Evolutionary conservation across 768 basidiomycete species (phyloP), one percentile per base, ranked within the genome.

Genomic region (Crassisporium funariophilum): DNA sequence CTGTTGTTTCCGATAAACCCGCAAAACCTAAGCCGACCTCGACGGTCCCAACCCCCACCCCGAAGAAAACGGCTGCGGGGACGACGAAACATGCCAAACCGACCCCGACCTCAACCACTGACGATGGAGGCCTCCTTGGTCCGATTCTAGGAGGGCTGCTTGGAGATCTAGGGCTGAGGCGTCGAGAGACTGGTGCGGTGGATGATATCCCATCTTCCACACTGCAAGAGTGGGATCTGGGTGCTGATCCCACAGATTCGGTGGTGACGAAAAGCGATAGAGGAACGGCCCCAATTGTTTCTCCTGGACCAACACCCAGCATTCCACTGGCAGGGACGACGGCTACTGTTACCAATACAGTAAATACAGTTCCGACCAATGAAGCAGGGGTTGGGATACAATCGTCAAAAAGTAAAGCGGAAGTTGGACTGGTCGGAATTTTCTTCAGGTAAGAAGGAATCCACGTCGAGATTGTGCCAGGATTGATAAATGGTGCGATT

Each of bases 401-500:
- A n/a, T n/a, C 52, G 21, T 48, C 52, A 36, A n/a, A 53, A 38
- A 52, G 49, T 36, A 41, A 55, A 39, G 27, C 47, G 12, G 50
- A 68, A 15, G 66, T 76, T 2, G 74, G 71, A 13, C 77, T 82
- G 35, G 47, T 63, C 3, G 79, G 81, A 0, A 65, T 91, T 16
- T 92, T 93, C 67, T 92, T 92, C 69, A 89, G 87, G 87, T 84
- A 60, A n/a, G 61, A 39, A 12, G 36, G 20, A 20, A 19, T 19
- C 0, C 17, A 9, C n/a, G n/a, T n/a, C 20, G 16, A 16, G n/a
- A 11, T 29, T 10, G 13, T 16, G 11, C 23, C 29, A 27, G 24
- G 4, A 36, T 35, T 8, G 27, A 16, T 37, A 23, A 21, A 33
- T 25, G 38, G 20, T 20, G 25, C 13, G 29, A 33, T 20, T 17